These are phyloP conservation scores for Russula sp. DNA, from an alignment of 768 basidiomycete genomes.

Conservation along the genomic window DNA sequence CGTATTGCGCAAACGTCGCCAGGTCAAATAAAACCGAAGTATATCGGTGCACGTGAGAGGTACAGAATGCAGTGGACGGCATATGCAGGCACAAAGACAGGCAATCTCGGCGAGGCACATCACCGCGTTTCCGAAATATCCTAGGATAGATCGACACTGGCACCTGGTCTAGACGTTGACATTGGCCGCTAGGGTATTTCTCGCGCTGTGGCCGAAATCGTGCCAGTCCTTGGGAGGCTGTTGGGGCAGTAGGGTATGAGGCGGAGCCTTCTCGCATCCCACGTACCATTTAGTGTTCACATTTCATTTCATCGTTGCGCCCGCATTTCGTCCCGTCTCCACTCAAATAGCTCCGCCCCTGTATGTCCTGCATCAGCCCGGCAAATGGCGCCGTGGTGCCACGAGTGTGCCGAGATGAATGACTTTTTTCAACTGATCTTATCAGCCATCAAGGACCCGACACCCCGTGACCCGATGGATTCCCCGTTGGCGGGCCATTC, in stretches of 20 bases:
- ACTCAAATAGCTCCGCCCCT: neutral
- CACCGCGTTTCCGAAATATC: neutral
- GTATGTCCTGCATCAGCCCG: neutral
- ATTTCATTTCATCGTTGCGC: conserved; percentile 8
- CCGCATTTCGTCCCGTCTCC: neutral
- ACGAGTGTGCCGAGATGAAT: neutral
- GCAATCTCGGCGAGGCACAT: neutral
- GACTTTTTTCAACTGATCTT: conserved; percentile 17
- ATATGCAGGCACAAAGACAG: neutral
- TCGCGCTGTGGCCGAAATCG: neutral
- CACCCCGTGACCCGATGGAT: conserved; percentile 12
- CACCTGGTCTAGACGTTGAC: neutral
- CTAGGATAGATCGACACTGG: neutral
- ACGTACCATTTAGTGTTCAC: neutral
- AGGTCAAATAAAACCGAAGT: neutral
- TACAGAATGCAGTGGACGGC: neutral
- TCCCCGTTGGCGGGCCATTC: neutral
- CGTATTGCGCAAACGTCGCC: neutral
- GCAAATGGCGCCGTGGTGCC: neutral
- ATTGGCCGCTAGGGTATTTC: neutral
- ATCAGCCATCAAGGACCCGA: conserved; percentile 22
- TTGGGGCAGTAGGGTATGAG: conserved; percentile 8
- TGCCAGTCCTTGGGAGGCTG: neutral
- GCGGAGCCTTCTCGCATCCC: neutral
- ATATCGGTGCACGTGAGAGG: conserved; percentile 3